A percentile compares a stretch with the other conserved stretches of the same genome.
These are phyloP conservation scores for Debaryomycetaceae sp. DNA, from an alignment of 1,139 yeast species.

Conservation along the genomic window DNA sequence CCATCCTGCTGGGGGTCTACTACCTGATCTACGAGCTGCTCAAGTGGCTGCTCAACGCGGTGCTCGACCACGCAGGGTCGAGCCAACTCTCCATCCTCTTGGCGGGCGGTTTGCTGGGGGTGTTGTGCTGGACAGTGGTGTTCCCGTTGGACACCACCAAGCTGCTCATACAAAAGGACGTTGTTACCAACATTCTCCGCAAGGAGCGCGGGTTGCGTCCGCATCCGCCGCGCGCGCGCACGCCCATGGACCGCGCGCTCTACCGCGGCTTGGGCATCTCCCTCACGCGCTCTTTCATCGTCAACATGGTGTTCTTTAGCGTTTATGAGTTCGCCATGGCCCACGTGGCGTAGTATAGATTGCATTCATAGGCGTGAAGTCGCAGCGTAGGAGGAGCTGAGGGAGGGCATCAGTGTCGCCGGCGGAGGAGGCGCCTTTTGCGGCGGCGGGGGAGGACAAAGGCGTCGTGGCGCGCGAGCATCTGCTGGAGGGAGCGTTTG, in stretches of 20 bases:
- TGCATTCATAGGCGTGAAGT: slow-evolving; percentile 2
- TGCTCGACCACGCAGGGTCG: slow-evolving; percentile 21
- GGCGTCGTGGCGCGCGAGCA: slow-evolving; percentile 21
- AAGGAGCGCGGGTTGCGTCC: slow-evolving; percentile 40
- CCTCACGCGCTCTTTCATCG: slow-evolving; percentile 62
- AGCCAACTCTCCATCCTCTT: slow-evolving; percentile 36
- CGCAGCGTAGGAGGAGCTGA: neutral
- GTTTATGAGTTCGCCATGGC: slow-evolving; percentile 65
- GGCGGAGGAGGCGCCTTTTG: slow-evolving; percentile 10
- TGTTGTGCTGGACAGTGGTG: slow-evolving; percentile 65
- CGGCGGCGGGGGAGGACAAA: slow-evolving; percentile 15
- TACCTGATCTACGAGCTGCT: slow-evolving; percentile 72
- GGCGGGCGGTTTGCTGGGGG: slow-evolving; percentile 82
- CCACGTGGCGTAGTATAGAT: slow-evolving; percentile 28
- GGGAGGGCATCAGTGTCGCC: slow-evolving; percentile 5
- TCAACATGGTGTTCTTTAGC: slow-evolving; percentile 74
- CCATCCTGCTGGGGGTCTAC: slow-evolving; percentile 68
- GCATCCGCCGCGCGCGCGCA: slow-evolving; percentile 26
- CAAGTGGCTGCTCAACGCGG: slow-evolving; percentile 42
- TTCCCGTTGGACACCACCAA: slow-evolving; percentile 82
- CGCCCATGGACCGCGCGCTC: slow-evolving; percentile 42
- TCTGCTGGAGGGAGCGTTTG: slow-evolving; percentile 32
- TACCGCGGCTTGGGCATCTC: slow-evolving; percentile 80
- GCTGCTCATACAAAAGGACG: slow-evolving; percentile 68
- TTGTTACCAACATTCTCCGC: slow-evolving; percentile 62